Evolutionary conservation across 2,329 filamentous ascomycete genomes (phyloP), one percentile per base, ranked within the genome.

Genomic region (Hypomyces rosellus): DNA sequence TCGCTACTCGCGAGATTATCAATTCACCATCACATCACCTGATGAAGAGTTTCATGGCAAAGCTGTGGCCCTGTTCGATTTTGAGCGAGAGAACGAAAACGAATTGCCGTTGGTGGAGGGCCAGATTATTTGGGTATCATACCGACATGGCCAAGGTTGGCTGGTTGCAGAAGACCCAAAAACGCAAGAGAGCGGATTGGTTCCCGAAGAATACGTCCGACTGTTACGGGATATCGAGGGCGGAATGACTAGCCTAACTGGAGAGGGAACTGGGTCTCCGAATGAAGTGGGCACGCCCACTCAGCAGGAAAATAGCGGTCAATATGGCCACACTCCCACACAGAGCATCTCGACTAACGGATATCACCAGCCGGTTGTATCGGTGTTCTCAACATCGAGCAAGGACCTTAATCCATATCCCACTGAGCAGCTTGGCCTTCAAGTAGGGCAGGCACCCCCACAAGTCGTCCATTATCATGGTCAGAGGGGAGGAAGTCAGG

Each of bases 1-100:
- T 49, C 82, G 90, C 61, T 95, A 91, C 68, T 95, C 89, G 42
- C 83, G 88, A 57, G 89, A 96, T 68, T 96, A 95, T 66, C 88
- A 95, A 61, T 96, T 96, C 66, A 95, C 89, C 15, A 95, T 96
- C 59, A 92, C 89, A 14, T 95, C 89, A 13, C 90, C 91, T 5
- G 93, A 97, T 66, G 92, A 97, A 70, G 90, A 97, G 67, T 96
- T 96, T 81, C 91, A 96, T 63, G 93, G 93, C 45, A 96, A 95
- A 65, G 91, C 90, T 11, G 89, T 99, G 25, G 93, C 93, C 6
- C 75, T 99, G 18, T 99, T 96, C 65, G 91, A 96, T 65, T 99
- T 99, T 69, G 85, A 85, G 59, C 82, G 91, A 33, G 92, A 97
- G 68, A 96, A 97, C 65, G 90, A 96, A 66, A 99, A 97, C 64